A percentile compares a stretch with the other conserved stretches of the same genome.
Evolutionary conservation across 208 protist genomes (phyloP).

Genomic region (Trichomonas gallinae): DNA sequence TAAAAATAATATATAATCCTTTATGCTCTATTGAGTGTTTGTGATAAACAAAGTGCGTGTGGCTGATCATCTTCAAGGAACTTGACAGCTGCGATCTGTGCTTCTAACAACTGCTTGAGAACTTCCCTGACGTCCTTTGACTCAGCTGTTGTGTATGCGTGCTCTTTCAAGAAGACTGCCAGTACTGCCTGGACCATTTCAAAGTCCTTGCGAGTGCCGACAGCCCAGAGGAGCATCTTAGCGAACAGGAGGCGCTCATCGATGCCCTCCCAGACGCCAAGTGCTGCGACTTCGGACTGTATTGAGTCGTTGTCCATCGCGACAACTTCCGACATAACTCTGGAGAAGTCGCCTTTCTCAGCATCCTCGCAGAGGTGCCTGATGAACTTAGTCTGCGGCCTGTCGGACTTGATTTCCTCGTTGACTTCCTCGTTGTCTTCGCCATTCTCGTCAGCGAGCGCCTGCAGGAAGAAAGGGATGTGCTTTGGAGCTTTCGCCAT

Average conservation of each 20-base stretch:
- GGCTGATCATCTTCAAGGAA: background rate
- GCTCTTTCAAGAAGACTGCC: background rate
- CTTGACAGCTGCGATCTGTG: background rate
- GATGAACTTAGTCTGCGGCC: background rate
- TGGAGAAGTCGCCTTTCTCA: background rate
- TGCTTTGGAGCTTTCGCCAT: background rate
- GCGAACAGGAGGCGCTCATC: background rate
- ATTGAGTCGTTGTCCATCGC: background rate
- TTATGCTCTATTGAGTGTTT: background rate
- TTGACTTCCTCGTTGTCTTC: background rate
- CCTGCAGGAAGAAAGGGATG: background rate
- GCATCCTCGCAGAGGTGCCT: background rate
- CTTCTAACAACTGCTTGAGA: background rate
- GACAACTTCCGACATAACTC: background rate
- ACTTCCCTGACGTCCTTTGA: background rate
- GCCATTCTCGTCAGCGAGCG: background rate
- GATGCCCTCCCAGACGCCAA: background rate
- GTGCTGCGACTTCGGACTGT: background rate
- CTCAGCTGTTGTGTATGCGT: background rate
- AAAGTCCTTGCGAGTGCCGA: background rate
- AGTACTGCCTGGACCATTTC: background rate
- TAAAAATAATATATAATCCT: background rate
- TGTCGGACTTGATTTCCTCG: background rate
- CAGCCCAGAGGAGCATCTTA: background rate
- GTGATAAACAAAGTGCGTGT: background rate